Conservation (phyloP, 768 basidiomycete genomes). For the Amanita exitialis region DNA sequence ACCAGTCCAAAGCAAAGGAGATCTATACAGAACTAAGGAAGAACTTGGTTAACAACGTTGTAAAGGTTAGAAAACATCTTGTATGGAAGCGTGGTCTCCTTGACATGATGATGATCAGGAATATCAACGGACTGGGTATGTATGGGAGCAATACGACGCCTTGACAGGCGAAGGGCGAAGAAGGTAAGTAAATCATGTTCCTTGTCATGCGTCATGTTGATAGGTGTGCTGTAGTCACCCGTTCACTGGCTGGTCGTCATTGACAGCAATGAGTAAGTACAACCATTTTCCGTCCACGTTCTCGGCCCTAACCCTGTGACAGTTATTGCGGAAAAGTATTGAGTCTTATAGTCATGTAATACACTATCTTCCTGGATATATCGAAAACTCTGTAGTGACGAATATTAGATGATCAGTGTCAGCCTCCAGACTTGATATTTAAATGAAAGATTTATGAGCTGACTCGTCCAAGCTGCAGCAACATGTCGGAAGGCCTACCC, state of each 20-base stretch:
- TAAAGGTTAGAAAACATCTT: constrained; percentile 24
- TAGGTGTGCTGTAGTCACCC: constrained; percentile 54
- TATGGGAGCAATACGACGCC: constrained; percentile 96
- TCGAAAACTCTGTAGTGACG: background rate
- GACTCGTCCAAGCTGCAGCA: background rate
- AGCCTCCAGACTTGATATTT: background rate
- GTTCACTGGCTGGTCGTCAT: constrained; percentile 95
- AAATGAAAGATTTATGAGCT: background rate
- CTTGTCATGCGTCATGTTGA: constrained; percentile 6
- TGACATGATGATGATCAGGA: constrained; percentile 37
- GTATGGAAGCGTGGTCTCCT: background rate
- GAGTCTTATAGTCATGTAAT: background rate
- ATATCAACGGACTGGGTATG: constrained; percentile 86
- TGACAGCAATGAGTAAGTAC: constrained; percentile 76
- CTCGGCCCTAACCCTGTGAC: background rate
- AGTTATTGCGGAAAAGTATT: constrained; percentile 8
- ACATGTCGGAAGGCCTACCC: background rate
- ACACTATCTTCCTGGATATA: background rate
- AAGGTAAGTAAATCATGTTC: constrained; percentile 41
- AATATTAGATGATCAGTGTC: background rate
- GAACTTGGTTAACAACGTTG: constrained; percentile 82
- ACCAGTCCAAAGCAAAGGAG: constrained; percentile 59
- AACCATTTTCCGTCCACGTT: background rate
- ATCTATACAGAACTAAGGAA: constrained; percentile 75
- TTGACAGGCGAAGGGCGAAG: constrained; percentile 73